Percentiles rank a stretch among this genome's conserved stretches.
These are phyloP conservation scores for Pythium rishiriense DNA, from an alignment of 352 stramenopile genomes.

Conservation along the genomic window DNA sequence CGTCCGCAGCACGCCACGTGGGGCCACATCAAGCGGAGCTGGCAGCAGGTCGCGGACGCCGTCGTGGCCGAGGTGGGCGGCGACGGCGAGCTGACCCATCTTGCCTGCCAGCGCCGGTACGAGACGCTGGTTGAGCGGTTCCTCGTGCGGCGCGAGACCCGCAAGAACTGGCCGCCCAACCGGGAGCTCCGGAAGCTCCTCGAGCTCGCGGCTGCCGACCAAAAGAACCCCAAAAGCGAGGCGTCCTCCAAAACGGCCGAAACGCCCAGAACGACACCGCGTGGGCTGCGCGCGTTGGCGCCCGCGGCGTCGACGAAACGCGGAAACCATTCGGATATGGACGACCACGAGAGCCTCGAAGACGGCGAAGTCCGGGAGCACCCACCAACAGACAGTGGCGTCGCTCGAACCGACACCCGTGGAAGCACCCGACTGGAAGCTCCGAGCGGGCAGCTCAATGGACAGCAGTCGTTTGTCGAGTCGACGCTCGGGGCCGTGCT, in stretches of 20 bases:
- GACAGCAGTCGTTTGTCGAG: slow-evolving; percentile 13
- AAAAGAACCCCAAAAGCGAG: too few relatives aligned
- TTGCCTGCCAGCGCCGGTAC: slow-evolving; percentile 2
- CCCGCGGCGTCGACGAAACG: too few relatives aligned
- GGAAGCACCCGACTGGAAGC: neutral
- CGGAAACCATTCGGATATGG: too few relatives aligned
- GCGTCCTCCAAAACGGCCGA: too few relatives aligned
- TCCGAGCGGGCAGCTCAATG: neutral
- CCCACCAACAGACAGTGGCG: neutral
- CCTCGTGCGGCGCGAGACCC: neutral
- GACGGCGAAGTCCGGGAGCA: too few relatives aligned
- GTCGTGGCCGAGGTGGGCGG: neutral
- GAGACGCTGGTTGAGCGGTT: slow-evolving; percentile 5
- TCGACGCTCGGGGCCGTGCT: slow-evolving; percentile 11
- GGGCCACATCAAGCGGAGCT: neutral
- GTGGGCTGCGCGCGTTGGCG: too few relatives aligned
- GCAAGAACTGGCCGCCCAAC: neutral
- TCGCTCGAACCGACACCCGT: neutral
- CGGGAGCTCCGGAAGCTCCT: neutral
- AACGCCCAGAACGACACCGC: too few relatives aligned
- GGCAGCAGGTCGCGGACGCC: slow-evolving; percentile 2
- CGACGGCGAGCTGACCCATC: neutral
- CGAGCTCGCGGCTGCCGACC: neutral
- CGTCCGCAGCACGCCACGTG: slow-evolving; percentile 8
- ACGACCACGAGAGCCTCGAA: too few relatives aligned